These are phyloP conservation scores for Neurospora sp. DNA, from an alignment of 495 filamentous ascomycete genomes.

Conservation along the genomic window DNA sequence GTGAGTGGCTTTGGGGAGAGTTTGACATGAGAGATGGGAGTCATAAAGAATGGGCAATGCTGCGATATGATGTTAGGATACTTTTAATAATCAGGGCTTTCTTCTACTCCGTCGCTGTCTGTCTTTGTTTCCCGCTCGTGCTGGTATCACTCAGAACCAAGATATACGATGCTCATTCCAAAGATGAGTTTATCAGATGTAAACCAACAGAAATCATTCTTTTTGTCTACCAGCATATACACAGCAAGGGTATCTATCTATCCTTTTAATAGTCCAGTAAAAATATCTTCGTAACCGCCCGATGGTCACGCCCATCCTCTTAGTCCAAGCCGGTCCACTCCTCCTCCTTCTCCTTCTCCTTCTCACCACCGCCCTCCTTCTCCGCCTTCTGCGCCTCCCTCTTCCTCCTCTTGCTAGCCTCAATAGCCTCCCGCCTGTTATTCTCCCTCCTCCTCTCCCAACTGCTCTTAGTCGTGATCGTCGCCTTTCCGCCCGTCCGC, in stretches of 20 bases:
- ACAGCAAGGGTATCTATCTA: not conserved
- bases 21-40: not conserved
- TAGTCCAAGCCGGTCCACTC: conserved; percentile 65
- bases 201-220: not conserved
- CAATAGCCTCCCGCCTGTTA: conserved; percentile 61
- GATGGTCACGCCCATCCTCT: conserved; percentile 17
- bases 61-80: not conserved
- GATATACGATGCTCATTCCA: not conserved
- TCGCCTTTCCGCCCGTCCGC: conserved; percentile 36
- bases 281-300: not conserved
- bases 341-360: conserved; percentile 29
- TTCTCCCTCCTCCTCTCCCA: conserved; percentile 74
- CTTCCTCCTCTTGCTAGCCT: conserved; percentile 58
- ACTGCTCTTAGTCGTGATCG: conserved; percentile 88
- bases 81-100: not conserved
- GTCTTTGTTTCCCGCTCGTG: not conserved
- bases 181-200: not conserved
- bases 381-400: conserved; percentile 23
- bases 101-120: not conserved
- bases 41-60: not conserved
- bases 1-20: not conserved
- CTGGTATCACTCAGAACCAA: not conserved
- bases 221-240: not conserved
- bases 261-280: not conserved
- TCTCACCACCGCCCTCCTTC: conserved; percentile 24